These are phyloP conservation scores for Karstenula rhodostoma DNA, from an alignment of 2,329 filamentous ascomycete species.

Conservation along the genomic window DNA sequence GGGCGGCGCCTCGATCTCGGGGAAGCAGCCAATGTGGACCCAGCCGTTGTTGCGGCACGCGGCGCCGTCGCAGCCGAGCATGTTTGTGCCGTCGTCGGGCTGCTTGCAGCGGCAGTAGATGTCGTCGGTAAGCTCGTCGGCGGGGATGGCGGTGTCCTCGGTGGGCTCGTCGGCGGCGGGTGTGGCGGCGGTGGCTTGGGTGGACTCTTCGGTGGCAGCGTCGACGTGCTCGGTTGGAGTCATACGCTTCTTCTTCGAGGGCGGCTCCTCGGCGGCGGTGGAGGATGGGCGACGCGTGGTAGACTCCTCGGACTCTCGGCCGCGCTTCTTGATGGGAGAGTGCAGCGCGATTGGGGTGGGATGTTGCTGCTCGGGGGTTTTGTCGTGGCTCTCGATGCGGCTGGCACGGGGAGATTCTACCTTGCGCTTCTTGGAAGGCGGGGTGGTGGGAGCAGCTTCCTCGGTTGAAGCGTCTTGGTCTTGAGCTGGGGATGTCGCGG, in stretches of 20 bases:
- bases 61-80: constrained; percentile 2
- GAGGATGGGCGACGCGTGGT: too few species aligned
- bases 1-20: not conserved
- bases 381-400: not conserved
- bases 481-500: too few species aligned
- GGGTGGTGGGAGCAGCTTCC: not conserved
- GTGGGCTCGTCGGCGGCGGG: not conserved
- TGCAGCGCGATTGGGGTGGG: not conserved
- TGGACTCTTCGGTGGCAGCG: not conserved
- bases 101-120: constrained; percentile 12
- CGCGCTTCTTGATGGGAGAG: constrained; percentile 1
- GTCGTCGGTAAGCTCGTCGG: not conserved
- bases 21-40: constrained; percentile 5
- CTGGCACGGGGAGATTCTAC: not conserved
- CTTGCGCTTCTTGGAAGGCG: not conserved
- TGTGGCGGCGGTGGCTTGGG: too few species aligned
- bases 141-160: too few species aligned
- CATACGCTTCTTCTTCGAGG: too few species aligned
- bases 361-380: not conserved
- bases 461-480: not conserved
- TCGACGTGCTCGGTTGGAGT: not conserved
- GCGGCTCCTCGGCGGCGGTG: too few species aligned
- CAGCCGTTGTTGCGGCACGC: not conserved
- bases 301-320: not conserved
- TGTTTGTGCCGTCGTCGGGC: not conserved